These are phyloP conservation scores for Gymnopus androsaceus DNA, from an alignment of 1,284 basidiomycete species.

Conservation along the genomic window DNA sequence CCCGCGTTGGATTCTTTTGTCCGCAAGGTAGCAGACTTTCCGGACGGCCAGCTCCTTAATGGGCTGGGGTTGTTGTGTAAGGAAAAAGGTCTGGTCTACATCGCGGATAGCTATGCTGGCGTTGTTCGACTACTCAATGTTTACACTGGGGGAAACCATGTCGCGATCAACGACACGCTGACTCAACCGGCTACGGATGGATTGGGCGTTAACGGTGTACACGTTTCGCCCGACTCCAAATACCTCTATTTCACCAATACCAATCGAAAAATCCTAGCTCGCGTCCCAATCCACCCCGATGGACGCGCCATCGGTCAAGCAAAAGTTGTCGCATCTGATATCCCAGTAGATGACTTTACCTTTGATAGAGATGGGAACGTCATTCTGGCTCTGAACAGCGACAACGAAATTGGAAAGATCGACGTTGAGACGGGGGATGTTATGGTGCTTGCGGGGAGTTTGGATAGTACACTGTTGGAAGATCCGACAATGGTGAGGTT, in stretches of 20 bases:
- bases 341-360: neutral
- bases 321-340: neutral
- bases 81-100: neutral
- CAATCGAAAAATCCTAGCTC: neutral
- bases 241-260: neutral
- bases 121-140: neutral
- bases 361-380: neutral
- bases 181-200: neutral
- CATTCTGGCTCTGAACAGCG: neutral
- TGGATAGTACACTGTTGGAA: neutral
- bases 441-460: neutral
- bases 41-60: neutral
- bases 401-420: neutral
- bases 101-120: neutral
- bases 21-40: neutral
- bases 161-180: neutral
- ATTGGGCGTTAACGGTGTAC: neutral
- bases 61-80: neutral
- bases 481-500: too few relatives aligned
- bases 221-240: neutral
- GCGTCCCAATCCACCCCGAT: neutral
- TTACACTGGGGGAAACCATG: neutral
- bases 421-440: neutral
- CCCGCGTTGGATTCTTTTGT: too few relatives aligned
- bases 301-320: neutral